Evolutionary conservation across 441 rosid genomes (phyloP).

Genomic region (Omphalea diandra): DNA sequence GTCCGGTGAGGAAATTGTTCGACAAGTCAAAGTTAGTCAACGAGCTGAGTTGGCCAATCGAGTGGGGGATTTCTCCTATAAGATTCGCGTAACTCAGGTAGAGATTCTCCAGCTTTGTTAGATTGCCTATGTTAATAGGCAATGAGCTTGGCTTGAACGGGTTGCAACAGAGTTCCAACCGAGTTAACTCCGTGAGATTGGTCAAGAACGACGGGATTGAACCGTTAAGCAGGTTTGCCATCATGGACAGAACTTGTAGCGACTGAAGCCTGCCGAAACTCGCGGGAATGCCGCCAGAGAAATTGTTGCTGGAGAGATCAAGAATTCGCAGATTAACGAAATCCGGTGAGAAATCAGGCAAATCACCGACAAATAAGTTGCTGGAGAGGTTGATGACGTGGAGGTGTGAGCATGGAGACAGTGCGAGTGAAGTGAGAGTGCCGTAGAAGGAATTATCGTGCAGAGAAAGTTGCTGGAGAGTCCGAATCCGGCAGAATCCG

Average conservation of each 20-base stretch:
- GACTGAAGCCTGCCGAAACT: slow-evolving; percentile 42
- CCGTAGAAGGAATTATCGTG: slow-evolving; percentile 41
- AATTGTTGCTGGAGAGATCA: slow-evolving; percentile 49
- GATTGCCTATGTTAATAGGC: slow-evolving; percentile 47
- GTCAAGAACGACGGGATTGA: slow-evolving; percentile 48
- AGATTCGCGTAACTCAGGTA: slow-evolving; percentile 30
- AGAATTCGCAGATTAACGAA: slow-evolving; percentile 38
- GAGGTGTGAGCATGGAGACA: slow-evolving; percentile 53
- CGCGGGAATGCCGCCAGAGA: slow-evolving; percentile 52
- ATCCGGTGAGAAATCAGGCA: slow-evolving; percentile 50
- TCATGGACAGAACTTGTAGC: slow-evolving; percentile 34
- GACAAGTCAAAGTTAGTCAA: slow-evolving; percentile 50
- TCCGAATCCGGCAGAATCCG: slow-evolving; percentile 57
- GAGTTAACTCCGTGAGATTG: slow-evolving; percentile 48
- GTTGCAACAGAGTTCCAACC: slow-evolving; percentile 40
- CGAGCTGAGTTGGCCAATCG: slow-evolving; percentile 43
- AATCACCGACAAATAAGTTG: slow-evolving; percentile 45
- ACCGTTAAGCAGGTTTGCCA: slow-evolving; percentile 39
- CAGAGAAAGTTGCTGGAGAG: slow-evolving; percentile 48
- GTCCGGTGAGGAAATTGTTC: slow-evolving; percentile 44
- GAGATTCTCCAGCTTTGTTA: slow-evolving; percentile 48
- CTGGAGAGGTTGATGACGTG: slow-evolving; percentile 31
- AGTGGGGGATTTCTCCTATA: slow-evolving; percentile 54
- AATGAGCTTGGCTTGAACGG: slow-evolving; percentile 38
- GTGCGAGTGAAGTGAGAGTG: slow-evolving; percentile 33